phyloP scores from a whole-genome alignment of 2,329 filamentous ascomycete genomes.

The Sodiomyces alkalinus region DNA sequence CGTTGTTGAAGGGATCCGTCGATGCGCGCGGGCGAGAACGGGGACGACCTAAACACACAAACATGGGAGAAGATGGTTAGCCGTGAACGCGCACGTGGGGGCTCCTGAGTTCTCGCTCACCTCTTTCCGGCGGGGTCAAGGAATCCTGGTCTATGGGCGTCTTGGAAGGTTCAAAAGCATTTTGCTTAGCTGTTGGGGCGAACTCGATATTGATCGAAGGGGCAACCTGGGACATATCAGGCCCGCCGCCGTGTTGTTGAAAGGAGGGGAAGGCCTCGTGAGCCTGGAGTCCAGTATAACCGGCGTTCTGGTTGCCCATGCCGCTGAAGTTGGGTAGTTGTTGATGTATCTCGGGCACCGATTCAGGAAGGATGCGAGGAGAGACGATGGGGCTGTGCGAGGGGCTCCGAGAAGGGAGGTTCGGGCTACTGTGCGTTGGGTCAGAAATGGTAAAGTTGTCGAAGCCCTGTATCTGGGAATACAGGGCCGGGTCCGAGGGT shows the following conservation, averaged over 20 bases:
- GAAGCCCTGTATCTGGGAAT: conserved; percentile 64
- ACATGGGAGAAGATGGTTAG: conserved; percentile 9
- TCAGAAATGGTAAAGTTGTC: conserved; percentile 70
- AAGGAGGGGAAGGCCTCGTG: conserved; percentile 38
- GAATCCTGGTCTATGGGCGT: conserved; percentile 58
- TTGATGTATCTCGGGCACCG: conserved; percentile 35
- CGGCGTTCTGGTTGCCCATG: conserved; percentile 22
- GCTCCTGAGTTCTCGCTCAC: conserved; percentile 18
- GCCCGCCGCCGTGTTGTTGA: conserved; percentile 25
- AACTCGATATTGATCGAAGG: conserved; percentile 94
- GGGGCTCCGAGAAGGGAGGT: conserved; percentile 59
- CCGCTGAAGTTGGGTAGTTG: conserved; percentile 30
- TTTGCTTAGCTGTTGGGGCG: conserved; percentile 57
- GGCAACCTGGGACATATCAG: conserved; percentile 63
- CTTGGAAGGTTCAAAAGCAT: conserved; percentile 52
- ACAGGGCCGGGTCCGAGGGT: conserved; percentile 56
- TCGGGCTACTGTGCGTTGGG: conserved; percentile 47
- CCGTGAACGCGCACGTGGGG: background rate
- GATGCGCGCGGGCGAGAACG: conserved; percentile 36
- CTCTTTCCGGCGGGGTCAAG: conserved; percentile 64
- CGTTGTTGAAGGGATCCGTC: conserved; percentile 43
- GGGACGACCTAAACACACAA: conserved; percentile 23
- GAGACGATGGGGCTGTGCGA: conserved; percentile 59
- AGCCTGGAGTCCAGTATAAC: conserved; percentile 22
- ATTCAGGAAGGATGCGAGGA: conserved; percentile 42